Evolutionary conservation across 169 alveolate genomes (phyloP), one percentile per base, ranked within the genome.

Genomic region (Cryptosporidium meleagridis): DNA sequence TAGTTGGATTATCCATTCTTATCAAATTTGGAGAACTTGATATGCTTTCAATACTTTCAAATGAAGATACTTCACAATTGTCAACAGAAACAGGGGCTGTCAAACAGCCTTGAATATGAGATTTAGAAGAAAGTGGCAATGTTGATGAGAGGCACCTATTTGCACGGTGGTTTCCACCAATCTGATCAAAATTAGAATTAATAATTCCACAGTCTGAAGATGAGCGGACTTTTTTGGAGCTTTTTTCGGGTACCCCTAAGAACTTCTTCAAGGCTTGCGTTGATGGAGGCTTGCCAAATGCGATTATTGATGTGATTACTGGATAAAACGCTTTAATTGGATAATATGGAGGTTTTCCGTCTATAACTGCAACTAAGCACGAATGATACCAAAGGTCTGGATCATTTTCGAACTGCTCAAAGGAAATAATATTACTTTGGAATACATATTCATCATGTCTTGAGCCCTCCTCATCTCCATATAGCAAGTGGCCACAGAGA

Each of bases 261-360:
- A 96, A 92, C 45, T 85, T 93, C 55, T 92, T 93, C 14, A 96
- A 91, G 37, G 97, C 95, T 51, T 86, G 85, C 26, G 95, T 87
- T 29, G 98, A 95, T 26, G 95, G 93, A 12, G 98, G 98, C 85
- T 92, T 94, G 70, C 95, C 95, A 86, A 94, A 96, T 35, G 95
- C 96, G 52, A 94, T 92, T 96, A 97, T 95, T 9, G 97, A 95
- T 41, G 97, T 96, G 52, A 96, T 85, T 12, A 96, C 92, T 16
- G 98, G 98, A 85, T 94, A 75, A 21, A 97, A 96, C 70, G 95
- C 96, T 80, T 94, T 96, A 21, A 96, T 93, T 2, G 97, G 98
- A 80, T 95, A 96, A 85, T 95, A 96, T 7, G 98, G 98, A 31
- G 97, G 97, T 51, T 91, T 92, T 45, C 92, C 91, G 75, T 94